Conservation (phyloP, 768 basidiomycete species). For the Tubosaeta sp. region DNA sequence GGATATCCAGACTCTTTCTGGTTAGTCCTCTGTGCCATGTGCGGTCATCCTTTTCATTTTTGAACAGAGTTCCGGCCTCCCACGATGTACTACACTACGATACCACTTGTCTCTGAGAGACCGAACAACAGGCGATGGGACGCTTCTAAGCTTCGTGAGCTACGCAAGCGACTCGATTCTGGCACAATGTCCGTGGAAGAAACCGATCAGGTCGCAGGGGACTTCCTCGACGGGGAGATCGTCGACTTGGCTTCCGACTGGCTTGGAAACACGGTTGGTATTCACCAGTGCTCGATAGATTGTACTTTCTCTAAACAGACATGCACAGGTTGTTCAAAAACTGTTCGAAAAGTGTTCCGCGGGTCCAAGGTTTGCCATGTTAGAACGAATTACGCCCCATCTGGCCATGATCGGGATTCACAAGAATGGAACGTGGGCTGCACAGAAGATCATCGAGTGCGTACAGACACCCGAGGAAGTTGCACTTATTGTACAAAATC, state of each 20-base stretch:
- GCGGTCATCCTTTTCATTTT: constrained; percentile 9
- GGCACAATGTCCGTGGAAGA: constrained; percentile 80
- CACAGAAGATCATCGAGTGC: constrained; percentile 98
- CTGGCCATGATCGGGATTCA: constrained; percentile 98
- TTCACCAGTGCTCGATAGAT: background rate
- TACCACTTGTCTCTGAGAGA: constrained; percentile 85
- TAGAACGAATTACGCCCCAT: constrained; percentile 90
- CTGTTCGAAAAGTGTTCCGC: constrained; percentile 88
- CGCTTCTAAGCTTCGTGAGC: constrained; percentile 86
- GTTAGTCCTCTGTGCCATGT: constrained; percentile 42
- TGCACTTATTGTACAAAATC: constrained; percentile 74
- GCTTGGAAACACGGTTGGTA: constrained; percentile 81
- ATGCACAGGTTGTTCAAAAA: constrained; percentile 84
- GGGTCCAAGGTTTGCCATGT: constrained; percentile 77
- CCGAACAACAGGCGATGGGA: constrained; percentile 88
- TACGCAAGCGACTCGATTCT: constrained; percentile 92
- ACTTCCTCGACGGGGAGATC: constrained; percentile 91
- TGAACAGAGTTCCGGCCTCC: constrained; percentile 81
- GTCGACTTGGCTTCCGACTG: constrained; percentile 96
- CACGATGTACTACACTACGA: constrained; percentile 94
- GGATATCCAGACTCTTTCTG: constrained; percentile 81
- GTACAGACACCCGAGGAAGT: constrained; percentile 86
- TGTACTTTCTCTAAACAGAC: constrained; percentile 4
- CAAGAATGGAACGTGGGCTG: constrained; percentile 99
- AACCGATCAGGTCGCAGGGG: constrained; percentile 84